Evolutionary conservation across 441 rosid genomes (phyloP).

Genomic region (Flueggea neowawraea): DNA sequence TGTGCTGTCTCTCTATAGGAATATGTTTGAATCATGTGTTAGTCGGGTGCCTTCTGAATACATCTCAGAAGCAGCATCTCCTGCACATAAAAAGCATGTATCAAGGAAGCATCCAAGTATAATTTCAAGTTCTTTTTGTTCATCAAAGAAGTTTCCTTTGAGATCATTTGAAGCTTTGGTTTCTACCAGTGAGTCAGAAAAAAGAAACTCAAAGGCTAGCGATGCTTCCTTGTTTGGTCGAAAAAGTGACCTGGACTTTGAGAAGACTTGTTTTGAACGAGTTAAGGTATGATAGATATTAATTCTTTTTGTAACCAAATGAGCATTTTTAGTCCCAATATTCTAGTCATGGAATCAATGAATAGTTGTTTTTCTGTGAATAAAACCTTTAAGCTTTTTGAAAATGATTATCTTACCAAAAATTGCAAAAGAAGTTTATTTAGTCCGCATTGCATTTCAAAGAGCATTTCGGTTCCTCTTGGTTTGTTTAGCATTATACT

Average conservation of each 20-base stretch:
- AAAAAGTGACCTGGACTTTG: slow-evolving; percentile 29
- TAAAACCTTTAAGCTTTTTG: no score
- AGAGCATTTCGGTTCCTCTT: no score
- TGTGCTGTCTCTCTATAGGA: slow-evolving; percentile 74
- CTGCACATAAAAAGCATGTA: slow-evolving; percentile 56
- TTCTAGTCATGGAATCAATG: no score
- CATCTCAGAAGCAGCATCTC: slow-evolving; percentile 61
- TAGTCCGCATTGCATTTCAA: no score
- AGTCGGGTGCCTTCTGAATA: slow-evolving; percentile 61
- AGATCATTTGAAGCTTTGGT: slow-evolving; percentile 54
- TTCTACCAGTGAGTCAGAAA: slow-evolving; percentile 35
- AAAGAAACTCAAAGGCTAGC: slow-evolving; percentile 36
- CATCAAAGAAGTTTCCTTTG: slow-evolving; percentile 60
- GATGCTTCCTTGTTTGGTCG: slow-evolving; percentile 29
- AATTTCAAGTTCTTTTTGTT: slow-evolving; percentile 82
- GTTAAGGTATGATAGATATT: slow-evolving; percentile 33
- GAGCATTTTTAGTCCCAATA: no score
- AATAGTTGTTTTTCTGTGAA: no score
- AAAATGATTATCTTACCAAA: no score
- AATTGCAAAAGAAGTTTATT: no score
- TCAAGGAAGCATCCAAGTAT: slow-evolving; percentile 74
- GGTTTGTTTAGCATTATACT: no score
- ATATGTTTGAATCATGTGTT: slow-evolving; percentile 52
- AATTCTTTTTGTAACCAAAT: no score
- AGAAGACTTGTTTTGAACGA: slow-evolving; percentile 34